Evolutionary conservation across 768 basidiomycete genomes (phyloP).

Genomic region (Lactifluus rugatus): DNA sequence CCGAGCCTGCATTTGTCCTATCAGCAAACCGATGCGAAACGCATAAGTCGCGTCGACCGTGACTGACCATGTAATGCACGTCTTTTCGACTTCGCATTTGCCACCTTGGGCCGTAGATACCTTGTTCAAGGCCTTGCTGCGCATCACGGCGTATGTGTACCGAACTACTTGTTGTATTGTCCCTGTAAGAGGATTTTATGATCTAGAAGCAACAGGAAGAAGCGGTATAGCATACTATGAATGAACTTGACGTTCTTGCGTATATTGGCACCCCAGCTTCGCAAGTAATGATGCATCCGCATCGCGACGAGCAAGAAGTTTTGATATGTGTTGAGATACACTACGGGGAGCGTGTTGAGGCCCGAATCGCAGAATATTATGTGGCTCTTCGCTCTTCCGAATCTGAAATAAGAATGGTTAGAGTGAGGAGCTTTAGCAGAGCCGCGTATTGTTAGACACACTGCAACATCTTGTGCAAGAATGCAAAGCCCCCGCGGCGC

Average conservation of each 20-base stretch:
- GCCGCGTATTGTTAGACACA: constrained; percentile 29
- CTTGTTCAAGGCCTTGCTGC: constrained; percentile 35
- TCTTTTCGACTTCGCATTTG: constrained; percentile 38
- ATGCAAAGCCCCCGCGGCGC: constrained; percentile 52
- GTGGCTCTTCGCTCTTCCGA: constrained; percentile 66
- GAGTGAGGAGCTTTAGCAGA: neutral
- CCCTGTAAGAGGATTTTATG: constrained; percentile 30
- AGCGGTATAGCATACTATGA: constrained; percentile 35
- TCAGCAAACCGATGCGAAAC: neutral
- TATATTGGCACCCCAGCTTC: constrained; percentile 43
- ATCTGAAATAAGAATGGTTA: constrained; percentile 30
- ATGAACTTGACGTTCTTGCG: constrained; percentile 42
- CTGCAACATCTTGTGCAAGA: constrained; percentile 68
- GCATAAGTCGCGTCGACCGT: neutral
- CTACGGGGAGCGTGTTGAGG: constrained; percentile 51
- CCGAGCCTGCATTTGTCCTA: constrained; percentile 51
- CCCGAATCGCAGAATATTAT: constrained; percentile 68
- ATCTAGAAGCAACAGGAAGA: neutral
- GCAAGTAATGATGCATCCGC: constrained; percentile 80
- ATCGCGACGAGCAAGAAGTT: constrained; percentile 73
- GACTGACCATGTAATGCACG: constrained; percentile 55
- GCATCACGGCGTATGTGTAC: constrained; percentile 45
- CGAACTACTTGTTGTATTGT: constrained; percentile 52
- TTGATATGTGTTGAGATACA: constrained; percentile 80
- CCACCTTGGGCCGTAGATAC: constrained; percentile 32